Evolutionary conservation across 1,284 basidiomycete species (phyloP), one percentile per base, ranked within the genome.

Genomic region (Meripilus lineatus): DNA sequence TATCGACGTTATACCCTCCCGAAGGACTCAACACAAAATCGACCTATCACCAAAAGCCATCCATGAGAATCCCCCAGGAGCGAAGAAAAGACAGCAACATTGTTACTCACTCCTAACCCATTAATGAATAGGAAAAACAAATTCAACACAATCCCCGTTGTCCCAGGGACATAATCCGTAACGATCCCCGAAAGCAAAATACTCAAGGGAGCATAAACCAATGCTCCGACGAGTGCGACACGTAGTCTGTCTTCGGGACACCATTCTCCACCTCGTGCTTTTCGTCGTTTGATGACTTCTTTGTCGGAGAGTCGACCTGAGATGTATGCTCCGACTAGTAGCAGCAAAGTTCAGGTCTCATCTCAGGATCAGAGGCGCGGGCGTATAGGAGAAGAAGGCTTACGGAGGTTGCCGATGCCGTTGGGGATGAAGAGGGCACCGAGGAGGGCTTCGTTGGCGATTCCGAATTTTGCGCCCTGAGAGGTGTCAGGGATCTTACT

Each of bases 161-260:
- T 60, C 6, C 72, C 70, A 3, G 53, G 56, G 11, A 79, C 54
- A 50, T 66, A 75, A 25, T 54, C 51, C 20, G 59, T 65, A 25
- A 64, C 55, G 6, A 69, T 33, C 0, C 63, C 67, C 2, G 58
- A 62, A 3, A 59, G 47, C 14, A 70, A 47, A 1, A 69, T 57
- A 2, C 70, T 68, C 5, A 66, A 17, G 0, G 75, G 75, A 15
- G 75, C 61, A 28, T 80, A 50, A 5, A 77, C 23, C 0, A 63
- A 63, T 0, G 67, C 65, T 11, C 77, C 79, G 6, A 72, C 47
- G 32, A 78, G 56, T 0, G 67, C 66, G 0, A 72, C 17, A 8
- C 70, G 64, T 20, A 84, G 66, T 4, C 82, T 68, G 53, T 84
- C 83, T 56, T 86, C 83, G 0, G 81, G 79, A 3, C 69, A 65